Evolutionary conservation across 176 grass and related monocot genomes (phyloP), one percentile per base, ranked within the genome.

Genomic region (Melocanna baccifera): DNA sequence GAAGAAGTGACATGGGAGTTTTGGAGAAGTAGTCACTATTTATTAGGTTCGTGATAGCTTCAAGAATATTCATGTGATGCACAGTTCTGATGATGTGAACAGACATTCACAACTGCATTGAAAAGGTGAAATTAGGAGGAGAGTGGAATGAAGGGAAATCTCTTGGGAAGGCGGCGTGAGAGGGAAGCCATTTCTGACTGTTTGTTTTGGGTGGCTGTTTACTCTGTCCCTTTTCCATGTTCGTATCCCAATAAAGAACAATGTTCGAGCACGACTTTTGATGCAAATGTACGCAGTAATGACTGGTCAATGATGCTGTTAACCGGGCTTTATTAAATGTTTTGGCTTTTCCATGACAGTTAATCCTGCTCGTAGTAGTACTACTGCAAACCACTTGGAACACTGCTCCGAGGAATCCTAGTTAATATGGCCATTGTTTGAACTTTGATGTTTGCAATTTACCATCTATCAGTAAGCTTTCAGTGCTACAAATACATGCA

Each of bases 261-360:
- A 92, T 88, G 88, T 87, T 61, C 69, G 19, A 75, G 86, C 94
- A 66, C 94, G 78, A 28, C 86, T 92, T 97, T 88, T 91, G 79
- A 97, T 88, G 86, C 90, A 97, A 92, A 94, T 90, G 68, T 90
- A 94, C 64, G 84, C 88, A 88, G 82, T 89, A 77, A 93, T 91
- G 89, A 92, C 87, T 87, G 80, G 87, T 92, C 89, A 83, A 97
- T 88, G 86, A 84, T 85, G 79, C 91, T 85, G 85, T 84, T 88
- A 94, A 94, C 80, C 77, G 78, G 71, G 73, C 86, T 78, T 79
- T 84, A 81, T 79, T 87, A 83, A 41, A 73, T 75, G 69, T 80
- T 92, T 89, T 92, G 82, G 67, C 84, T 84, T 90, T 90, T 32
- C 23, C 65, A 57, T 78, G 56, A 66, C 84, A 41, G 79, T 68